Evolutionary conservation across 129 eudicot genomes (phyloP).

Genomic region (Logfia minima): DNA sequence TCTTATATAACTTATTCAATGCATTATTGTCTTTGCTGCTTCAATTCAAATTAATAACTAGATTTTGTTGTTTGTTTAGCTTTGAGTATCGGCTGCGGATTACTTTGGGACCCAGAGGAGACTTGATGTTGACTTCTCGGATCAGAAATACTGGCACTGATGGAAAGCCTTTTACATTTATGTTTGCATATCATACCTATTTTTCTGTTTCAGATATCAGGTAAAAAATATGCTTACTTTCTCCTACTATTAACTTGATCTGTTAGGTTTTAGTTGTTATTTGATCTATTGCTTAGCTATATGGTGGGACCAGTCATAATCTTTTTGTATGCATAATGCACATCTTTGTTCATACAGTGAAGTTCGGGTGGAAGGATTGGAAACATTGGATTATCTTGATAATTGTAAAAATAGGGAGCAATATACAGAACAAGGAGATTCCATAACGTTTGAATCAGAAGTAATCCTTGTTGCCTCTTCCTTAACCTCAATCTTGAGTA

Average conservation of each 20-base stretch:
- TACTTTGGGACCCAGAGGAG: conserved; percentile 74
- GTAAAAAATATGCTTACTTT: conserved; percentile 30
- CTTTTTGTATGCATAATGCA: background rate
- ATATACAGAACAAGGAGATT: conserved; percentile 87
- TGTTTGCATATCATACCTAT: conserved; percentile 89
- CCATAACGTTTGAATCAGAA: conserved; percentile 82
- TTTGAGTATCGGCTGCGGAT: conserved; percentile 85
- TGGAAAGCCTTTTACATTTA: conserved; percentile 75
- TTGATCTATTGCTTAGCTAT: background rate
- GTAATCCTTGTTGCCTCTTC: conserved; percentile 39
- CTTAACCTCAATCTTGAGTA: background rate
- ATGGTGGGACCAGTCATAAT: background rate
- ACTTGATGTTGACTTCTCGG: conserved; percentile 81
- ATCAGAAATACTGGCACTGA: conserved; percentile 74
- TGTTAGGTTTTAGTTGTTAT: background rate
- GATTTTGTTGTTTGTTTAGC: conserved; percentile 34
- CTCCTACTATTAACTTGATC: background rate
- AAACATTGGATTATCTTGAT: conserved; percentile 88
- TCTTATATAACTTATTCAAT: background rate
- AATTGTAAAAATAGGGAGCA: conserved; percentile 62
- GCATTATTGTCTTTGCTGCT: background rate
- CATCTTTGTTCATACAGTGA: conserved; percentile 50
- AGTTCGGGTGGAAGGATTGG: conserved; percentile 95
- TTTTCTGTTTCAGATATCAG: conserved; percentile 93
- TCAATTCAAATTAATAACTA: background rate